These are phyloP conservation scores for Thermochaetoides thermophila DNA, from an alignment of 495 filamentous ascomycete species.

Conservation along the genomic window DNA sequence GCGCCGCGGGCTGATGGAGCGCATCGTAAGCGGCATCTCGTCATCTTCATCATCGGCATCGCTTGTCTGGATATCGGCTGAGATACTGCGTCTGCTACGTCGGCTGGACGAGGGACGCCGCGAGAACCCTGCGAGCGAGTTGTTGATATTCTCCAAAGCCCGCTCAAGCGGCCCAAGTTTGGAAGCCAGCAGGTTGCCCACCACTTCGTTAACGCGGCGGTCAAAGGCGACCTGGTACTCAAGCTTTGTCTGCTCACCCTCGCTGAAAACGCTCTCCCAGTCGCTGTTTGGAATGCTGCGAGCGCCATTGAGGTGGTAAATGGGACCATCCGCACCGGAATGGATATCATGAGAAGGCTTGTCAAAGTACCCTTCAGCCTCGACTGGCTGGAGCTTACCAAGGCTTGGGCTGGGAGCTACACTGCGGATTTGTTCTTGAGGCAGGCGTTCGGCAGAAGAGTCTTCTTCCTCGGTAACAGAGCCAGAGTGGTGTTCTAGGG, in stretches of 20 bases:
- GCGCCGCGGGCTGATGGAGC: constrained; percentile 48
- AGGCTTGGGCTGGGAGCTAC: constrained; percentile 69
- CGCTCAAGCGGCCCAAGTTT: constrained; percentile 66
- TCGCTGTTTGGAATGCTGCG: constrained; percentile 62
- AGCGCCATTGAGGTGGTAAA: constrained; percentile 50
- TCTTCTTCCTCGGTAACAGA: constrained; percentile 25
- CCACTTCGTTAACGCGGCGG: constrained; percentile 68
- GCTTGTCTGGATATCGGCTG: constrained; percentile 54
- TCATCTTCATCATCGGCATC: constrained; percentile 96
- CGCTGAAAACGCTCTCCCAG: constrained; percentile 79
- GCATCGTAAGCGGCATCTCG: constrained; percentile 42
- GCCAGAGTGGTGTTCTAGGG: constrained; percentile 19
- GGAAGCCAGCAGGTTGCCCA: constrained; percentile 62
- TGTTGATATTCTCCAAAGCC: constrained; percentile 58
- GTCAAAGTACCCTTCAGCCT: constrained; percentile 26
- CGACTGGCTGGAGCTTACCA: constrained; percentile 17
- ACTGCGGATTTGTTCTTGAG: constrained; percentile 42
- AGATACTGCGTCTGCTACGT: constrained; percentile 40
- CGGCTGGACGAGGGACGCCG: constrained; percentile 29
- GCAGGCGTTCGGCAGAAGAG: constrained; percentile 42
- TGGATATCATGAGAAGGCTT: constrained; percentile 33
- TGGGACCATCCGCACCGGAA: constrained; percentile 34
- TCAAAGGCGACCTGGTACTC: constrained; percentile 61
- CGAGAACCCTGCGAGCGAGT: constrained; percentile 38
- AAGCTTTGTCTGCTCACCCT: constrained; percentile 67